Evolutionary conservation across 169 alveolate species (phyloP), one percentile per base, ranked within the genome.

Genomic region (Cryptosporidium viatorum): DNA sequence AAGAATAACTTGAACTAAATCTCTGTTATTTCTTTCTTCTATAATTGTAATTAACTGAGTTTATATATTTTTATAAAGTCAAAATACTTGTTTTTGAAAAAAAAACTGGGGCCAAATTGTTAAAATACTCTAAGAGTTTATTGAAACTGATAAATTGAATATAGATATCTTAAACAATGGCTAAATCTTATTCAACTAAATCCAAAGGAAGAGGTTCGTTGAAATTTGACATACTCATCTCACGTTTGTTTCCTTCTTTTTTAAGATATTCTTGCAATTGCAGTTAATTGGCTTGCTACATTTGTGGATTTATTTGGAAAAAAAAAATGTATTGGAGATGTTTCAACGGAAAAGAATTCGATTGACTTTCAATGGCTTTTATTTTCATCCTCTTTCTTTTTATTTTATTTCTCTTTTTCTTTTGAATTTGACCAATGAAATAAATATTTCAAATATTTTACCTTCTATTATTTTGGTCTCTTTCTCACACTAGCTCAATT

Each of bases 201-300:
- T 58, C 70, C 8, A 74, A 43, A 35, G 71, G 73, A 58, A 52
- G 71, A 74, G 86, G 86, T 74, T 74, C 59, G 86, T 74, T 74
- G 85, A 71, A 45, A 33, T 43, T 43, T 23, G 18, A 21, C 69
- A 71, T 45, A 41, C 48, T 41, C 21, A 58, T 45, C 39, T 71
- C 50, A 71, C 85, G 69, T 26, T 71, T 71, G 51, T 37, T 37
- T 29, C 55, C 21, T 45, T 45, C 55, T 45, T 45, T 43, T 59
- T 31, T 59, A 12, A 23, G 33, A 26, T 7, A 59, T 26, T 59
- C 33, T 59, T 59, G 69, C 37, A 59, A 59, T 23, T 59, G 37
- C 69, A 59, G 69, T 59, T 59, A 59, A 14, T 59, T 59, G 69
- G 69, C 37, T 31, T 21, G 29, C 55, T 45, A 45, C 55, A 45